Conservation (phyloP, 2,329 filamentous ascomycete genomes). For the Pyricularia grisea region DNA sequence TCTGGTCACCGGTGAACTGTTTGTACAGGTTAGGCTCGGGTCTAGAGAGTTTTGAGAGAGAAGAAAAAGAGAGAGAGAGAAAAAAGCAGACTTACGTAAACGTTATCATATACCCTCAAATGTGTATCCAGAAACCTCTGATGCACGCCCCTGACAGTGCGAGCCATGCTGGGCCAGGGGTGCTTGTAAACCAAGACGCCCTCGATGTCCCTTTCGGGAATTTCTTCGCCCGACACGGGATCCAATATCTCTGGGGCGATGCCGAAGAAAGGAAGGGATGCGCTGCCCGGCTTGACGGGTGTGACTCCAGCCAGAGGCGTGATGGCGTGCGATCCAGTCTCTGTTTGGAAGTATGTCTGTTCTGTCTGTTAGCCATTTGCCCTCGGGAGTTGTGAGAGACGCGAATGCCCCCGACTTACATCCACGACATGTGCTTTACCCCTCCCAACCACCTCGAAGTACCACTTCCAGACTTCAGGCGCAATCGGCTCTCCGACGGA, state of each 20-base stretch:
- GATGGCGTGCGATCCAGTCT: constrained; percentile 95
- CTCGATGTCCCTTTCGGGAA: constrained; percentile 92
- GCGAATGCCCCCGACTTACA: constrained; percentile 19
- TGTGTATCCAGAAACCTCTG: constrained; percentile 99
- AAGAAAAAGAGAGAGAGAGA: not conserved
- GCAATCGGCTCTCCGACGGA: constrained; percentile 97
- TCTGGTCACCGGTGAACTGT: constrained; percentile 86
- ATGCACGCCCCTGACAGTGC: constrained; percentile 95
- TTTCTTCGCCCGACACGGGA: constrained; percentile 87
- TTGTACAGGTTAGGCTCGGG: constrained; percentile 5
- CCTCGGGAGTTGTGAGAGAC: too few relatives aligned
- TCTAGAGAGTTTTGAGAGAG: too few relatives aligned
- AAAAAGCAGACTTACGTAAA: constrained; percentile 61
- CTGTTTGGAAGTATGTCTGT: constrained; percentile 95
- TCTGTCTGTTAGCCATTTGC: too few relatives aligned
- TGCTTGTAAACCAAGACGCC: constrained; percentile 96
- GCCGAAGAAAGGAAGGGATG: constrained; percentile 94
- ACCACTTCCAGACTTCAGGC: constrained; percentile 99
- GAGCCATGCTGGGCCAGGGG: constrained; percentile 96
- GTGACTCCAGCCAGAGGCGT: constrained; percentile 87
- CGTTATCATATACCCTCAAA: constrained; percentile 93
- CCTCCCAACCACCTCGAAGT: constrained; percentile 90
- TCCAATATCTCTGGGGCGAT: constrained; percentile 97
- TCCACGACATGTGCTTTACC: constrained; percentile 90
- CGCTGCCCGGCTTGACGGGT: constrained; percentile 92